Evolutionary conservation across 805 yeast species (phyloP), one percentile per base, ranked within the genome.

Genomic region (Saccharomycopsis selenospora): DNA sequence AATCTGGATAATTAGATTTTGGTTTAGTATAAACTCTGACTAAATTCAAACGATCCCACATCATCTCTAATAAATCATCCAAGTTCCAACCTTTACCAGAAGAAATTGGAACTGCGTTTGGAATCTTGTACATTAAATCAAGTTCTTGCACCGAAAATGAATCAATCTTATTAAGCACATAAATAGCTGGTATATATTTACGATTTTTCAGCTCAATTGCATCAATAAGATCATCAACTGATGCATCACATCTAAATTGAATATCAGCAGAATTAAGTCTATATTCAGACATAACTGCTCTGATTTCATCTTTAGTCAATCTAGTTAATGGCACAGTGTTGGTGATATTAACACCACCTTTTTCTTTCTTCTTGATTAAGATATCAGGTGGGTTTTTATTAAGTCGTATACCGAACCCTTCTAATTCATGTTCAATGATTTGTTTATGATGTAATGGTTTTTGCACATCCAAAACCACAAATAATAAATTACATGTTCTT

Each of bases 21-120:
- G 99, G 99, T 62, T 91, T 93, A 4, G 99, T 93, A 68, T 91
- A 93, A 18, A 93, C 96, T 63, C 99, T 80, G 36, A 91, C 98
- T 61, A 93, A 72, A 57, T 86, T 82, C 60, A 93, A 76, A 63
- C 83, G 78, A 48, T 82, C 86, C 99, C 99, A 93, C 98, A 93
- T 93, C 63, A 80, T 73, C 61, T 91, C 96, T 57, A 93, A 72
- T 57, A 93, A 74, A 67, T 91, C 98, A 66, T 93, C 99, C 62
- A 93, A 71, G 63, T 93, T 93, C 99, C 99, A 93, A 56, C 95
- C 95, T 62, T 85, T 76, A 54, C 95, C 98, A 5, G 96, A 85
- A 7, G 96, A 86, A 53, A 93, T 91, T 36, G 99, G 99, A 45
- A 93, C 95, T 5, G 98, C 97, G 67, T 93, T 82, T 45, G 99